phyloP scores from a whole-genome alignment of 2,329 filamentous ascomycete genomes.

The Aspergillus brasiliensis region DNA sequence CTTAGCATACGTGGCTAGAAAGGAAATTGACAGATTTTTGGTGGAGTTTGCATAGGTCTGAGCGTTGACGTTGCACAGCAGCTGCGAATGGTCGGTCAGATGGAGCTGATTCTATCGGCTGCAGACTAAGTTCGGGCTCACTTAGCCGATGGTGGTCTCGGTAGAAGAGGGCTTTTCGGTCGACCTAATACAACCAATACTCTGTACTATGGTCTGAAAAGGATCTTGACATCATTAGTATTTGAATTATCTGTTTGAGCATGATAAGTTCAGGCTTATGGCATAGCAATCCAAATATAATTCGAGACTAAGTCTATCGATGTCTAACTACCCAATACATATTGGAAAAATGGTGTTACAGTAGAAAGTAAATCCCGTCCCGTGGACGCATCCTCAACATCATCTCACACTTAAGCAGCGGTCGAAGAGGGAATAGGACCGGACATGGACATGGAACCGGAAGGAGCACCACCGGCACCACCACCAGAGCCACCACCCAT shows the following conservation, averaged over 20 bases:
- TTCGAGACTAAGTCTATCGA: not conserved
- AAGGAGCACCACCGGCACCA: constrained; percentile 13
- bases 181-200: too few relatives aligned
- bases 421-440: constrained; percentile 7
- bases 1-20: too few relatives aligned
- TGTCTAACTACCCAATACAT: not conserved
- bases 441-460: constrained; percentile 14
- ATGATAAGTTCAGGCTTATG: not conserved
- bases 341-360: not conserved
- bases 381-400: not conserved
- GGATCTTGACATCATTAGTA: too few relatives aligned
- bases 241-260: not conserved
- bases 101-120: too few relatives aligned
- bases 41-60: not conserved
- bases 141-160: too few relatives aligned
- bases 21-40: not conserved
- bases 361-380: not conserved
- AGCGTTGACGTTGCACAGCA: not conserved
- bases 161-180: too few relatives aligned
- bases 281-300: too few relatives aligned
- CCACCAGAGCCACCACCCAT: constrained; percentile 16
- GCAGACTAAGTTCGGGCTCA: too few relatives aligned
- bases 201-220: too few relatives aligned
- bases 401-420: not conserved
- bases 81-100: too few relatives aligned